These are phyloP conservation scores for Gomphus bonarii DNA, from an alignment of 1,284 basidiomycete species.

Conservation along the genomic window DNA sequence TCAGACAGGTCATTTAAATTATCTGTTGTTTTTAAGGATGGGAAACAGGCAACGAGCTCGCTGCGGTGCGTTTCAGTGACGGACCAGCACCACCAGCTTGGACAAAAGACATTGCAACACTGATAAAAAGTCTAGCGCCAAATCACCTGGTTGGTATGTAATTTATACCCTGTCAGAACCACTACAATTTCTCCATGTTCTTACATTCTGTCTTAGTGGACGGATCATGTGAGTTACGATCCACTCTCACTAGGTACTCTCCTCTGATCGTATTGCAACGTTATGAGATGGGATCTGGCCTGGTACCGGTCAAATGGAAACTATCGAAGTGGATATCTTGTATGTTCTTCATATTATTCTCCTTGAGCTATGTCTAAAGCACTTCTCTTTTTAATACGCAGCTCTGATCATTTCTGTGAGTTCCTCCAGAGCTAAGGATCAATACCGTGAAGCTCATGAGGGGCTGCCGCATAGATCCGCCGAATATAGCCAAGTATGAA, in stretches of 20 bases:
- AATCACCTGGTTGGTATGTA: slow-evolving; percentile 20
- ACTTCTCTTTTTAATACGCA: not conserved
- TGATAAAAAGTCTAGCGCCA: slow-evolving; percentile 24
- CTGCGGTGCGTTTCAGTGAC: slow-evolving; percentile 16
- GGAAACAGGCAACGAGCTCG: slow-evolving; percentile 28
- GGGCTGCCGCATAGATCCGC: slow-evolving; percentile 11
- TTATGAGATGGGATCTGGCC: not conserved
- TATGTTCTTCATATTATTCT: slow-evolving; percentile 5
- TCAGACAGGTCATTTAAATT: not conserved
- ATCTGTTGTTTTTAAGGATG: slow-evolving; percentile 20
- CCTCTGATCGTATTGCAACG: not conserved
- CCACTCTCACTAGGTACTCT: not conserved
- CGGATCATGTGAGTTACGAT: slow-evolving; percentile 11
- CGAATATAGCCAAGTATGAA: slow-evolving; percentile 15
- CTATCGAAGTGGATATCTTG: slow-evolving; percentile 16
- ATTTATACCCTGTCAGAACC: not conserved
- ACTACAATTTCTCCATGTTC: not conserved
- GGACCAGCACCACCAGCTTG: slow-evolving; percentile 22
- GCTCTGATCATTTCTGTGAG: slow-evolving; percentile 18
- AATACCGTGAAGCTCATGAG: no score
- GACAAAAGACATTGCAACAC: slow-evolving; percentile 22
- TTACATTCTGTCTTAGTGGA: slow-evolving; percentile 9
- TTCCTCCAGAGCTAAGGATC: not conserved
- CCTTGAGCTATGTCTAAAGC: not conserved
- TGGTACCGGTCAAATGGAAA: slow-evolving; percentile 12